Percentiles rank a stretch among this genome's conserved stretches.
Conservation (phyloP, 148 eudicot species). For the Silene uniflora region DNA sequence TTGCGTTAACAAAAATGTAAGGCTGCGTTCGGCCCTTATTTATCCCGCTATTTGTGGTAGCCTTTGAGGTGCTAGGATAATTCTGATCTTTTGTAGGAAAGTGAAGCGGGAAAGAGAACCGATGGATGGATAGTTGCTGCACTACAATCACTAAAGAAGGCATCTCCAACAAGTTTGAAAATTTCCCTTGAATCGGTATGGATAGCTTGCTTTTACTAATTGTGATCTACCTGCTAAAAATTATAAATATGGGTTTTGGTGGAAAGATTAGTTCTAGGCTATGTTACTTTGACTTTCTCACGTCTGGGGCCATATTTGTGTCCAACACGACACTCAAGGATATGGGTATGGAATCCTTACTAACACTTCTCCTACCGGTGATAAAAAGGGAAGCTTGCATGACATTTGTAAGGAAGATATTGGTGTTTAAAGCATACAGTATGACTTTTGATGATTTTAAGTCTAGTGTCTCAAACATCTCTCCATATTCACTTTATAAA, state of each 20-base stretch:
- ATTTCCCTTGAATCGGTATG: constrained; percentile 85
- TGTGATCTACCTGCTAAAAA: background rate
- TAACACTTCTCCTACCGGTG: no score
- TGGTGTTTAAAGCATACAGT: no score
- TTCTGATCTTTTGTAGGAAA: constrained; percentile 48
- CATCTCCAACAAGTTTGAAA: constrained; percentile 91
- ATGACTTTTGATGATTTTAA: no score
- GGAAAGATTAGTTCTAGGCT: constrained; percentile 7
- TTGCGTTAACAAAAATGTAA: background rate
- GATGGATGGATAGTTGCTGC: constrained; percentile 77
- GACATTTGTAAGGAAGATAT: no score
- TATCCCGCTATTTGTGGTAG: background rate
- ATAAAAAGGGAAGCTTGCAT: no score
- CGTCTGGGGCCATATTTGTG: background rate
- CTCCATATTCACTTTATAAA: no score
- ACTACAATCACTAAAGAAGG: constrained; percentile 60
- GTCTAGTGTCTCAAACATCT: no score
- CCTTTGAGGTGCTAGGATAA: background rate
- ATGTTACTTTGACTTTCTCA: background rate
- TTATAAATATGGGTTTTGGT: background rate
- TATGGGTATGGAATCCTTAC: background rate
- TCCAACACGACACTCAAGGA: no score
- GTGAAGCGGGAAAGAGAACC: constrained; percentile 36
- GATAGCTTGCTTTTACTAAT: background rate
- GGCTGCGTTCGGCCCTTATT: background rate